Base-by-base conservation (phyloP, 1,284 basidiomycete genomes). In the Sporisorium graminicola region DNA sequence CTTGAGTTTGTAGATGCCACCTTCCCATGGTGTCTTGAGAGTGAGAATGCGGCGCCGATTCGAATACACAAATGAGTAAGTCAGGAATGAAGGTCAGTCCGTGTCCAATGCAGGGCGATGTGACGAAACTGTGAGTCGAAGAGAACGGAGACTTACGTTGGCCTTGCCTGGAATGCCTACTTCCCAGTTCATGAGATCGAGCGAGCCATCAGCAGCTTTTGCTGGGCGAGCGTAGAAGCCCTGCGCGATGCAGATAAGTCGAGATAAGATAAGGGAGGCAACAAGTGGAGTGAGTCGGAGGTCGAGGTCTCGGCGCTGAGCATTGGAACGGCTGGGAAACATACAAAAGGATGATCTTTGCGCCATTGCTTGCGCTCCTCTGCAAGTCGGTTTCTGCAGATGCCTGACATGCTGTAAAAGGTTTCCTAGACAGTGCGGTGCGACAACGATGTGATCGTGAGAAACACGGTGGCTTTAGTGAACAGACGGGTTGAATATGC, bases 321-420 rank as follows among this genome's bases (percentile, higher is more conserved):
- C 16, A 2, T 24, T 16, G 22, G 7, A 12, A 9, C 16, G 31
- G 8, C 3, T n/a, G 33, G 13, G 20, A n/a, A 4, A 91, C 94
- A 87, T 87, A 98, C 96, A 83, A 97, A 98, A 53, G 97, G 97
- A 87, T 99, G 97, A 82, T 99, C 97, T 86, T 96, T 98, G 74
- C 97, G 88, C 97, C 97, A 99, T 83, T 97, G 94, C 88, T 99
- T 99, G 82, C 97, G 91, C 87, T 99, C 97, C 87, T 99, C 97
- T 37, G 95, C 90, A 20, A 97, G 89, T 81, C 94, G 71, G 44
- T 74, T 74, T 20, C 75, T 70, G 65, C 75, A 77, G 64, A 77
- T 77, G 24, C 75, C 75, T 33, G 75, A 57, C 75, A 77, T 77
- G 65, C 4, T 63, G 42, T n/a, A 42, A 8, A 16, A 7, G n/a